Evolutionary conservation across 2,329 filamentous ascomycete species (phyloP).

Genomic region (Nothopassalora personata): DNA sequence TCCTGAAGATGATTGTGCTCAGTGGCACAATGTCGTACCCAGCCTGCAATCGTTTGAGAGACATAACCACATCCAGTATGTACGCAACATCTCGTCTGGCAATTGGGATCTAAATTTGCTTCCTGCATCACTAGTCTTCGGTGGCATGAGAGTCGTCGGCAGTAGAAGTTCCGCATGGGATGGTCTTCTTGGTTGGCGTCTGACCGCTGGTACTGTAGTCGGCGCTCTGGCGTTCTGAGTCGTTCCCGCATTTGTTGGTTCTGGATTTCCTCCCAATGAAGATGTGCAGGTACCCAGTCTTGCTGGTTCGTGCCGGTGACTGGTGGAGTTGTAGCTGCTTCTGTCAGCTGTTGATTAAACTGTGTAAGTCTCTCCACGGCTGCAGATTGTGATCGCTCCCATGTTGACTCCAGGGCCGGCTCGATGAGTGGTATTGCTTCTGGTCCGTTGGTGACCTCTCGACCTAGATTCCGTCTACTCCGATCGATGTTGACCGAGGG

Average conservation of each 20-base stretch:
- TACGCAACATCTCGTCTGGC: conserved; percentile 11
- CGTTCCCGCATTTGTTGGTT: neutral
- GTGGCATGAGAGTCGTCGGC: conserved; percentile 9
- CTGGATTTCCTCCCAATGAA: neutral
- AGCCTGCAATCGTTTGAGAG: conserved; percentile 11
- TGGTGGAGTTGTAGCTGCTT: neutral
- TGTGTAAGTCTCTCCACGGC: neutral
- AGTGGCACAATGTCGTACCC: conserved; percentile 8
- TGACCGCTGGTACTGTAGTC: neutral
- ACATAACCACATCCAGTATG: conserved; percentile 17
- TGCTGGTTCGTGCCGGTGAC: neutral
- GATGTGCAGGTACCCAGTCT: neutral
- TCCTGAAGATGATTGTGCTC: neutral
- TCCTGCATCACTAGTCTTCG: conserved; percentile 9
- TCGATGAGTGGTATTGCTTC: neutral
- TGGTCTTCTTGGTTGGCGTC: neutral
- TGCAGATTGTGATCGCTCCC: neutral
- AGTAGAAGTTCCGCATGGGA: conserved; percentile 10
- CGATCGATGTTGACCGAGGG: neutral
- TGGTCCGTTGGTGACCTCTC: neutral
- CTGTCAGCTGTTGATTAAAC: neutral
- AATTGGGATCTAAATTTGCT: conserved; percentile 8
- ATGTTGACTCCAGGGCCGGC: neutral
- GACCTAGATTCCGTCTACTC: neutral
- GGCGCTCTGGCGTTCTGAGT: neutral